Evolutionary conservation across 805 yeast genomes (phyloP).

Genomic region (Nakazawaea peltata): DNA sequence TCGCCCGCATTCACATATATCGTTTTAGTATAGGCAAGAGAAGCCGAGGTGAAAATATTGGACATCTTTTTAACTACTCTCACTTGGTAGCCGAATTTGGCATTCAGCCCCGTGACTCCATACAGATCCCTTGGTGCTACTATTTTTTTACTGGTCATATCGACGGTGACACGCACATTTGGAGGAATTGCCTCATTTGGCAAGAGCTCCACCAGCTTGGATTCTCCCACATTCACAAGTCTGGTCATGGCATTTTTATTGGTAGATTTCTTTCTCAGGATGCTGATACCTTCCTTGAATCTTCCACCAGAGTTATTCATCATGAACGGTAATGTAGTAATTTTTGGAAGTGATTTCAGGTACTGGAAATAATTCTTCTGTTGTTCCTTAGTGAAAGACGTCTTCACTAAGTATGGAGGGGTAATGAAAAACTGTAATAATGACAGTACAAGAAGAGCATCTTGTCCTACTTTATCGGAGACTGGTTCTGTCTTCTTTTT

Average conservation of each 20-base stretch:
- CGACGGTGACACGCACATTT: conserved; percentile 77
- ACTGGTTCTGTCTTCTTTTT: conserved; percentile 12
- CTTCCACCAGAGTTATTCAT: conserved; percentile 29
- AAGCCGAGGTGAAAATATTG: conserved; percentile 61
- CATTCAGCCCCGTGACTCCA: conserved; percentile 49
- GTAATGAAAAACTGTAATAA: conserved; percentile 76
- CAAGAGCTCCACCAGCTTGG: conserved; percentile 44
- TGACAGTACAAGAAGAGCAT: conserved; percentile 52
- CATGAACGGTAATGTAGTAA: conserved; percentile 73
- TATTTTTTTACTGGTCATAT: conserved; percentile 47
- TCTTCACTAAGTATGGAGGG: conserved; percentile 69
- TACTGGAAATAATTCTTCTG: conserved; percentile 42
- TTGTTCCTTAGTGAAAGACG: conserved; percentile 45
- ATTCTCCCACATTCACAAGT: conserved; percentile 69
- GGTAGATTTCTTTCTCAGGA: conserved; percentile 39
- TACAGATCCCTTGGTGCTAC: conserved; percentile 71
- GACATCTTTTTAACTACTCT: conserved; percentile 56
- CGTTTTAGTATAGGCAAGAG: conserved; percentile 45
- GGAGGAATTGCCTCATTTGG: conserved; percentile 61
- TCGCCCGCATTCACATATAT: conserved; percentile 63
- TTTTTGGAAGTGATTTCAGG: conserved; percentile 64
- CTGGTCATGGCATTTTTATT: conserved; percentile 55
- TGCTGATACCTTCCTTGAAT: conserved; percentile 59
- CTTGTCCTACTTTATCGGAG: conserved; percentile 19
- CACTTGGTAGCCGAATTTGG: conserved; percentile 67